Percentiles rank a stretch among this genome's conserved stretches.
phyloP scores from a whole-genome alignment of 768 basidiomycete genomes.

The Rhizopogon rudus region DNA sequence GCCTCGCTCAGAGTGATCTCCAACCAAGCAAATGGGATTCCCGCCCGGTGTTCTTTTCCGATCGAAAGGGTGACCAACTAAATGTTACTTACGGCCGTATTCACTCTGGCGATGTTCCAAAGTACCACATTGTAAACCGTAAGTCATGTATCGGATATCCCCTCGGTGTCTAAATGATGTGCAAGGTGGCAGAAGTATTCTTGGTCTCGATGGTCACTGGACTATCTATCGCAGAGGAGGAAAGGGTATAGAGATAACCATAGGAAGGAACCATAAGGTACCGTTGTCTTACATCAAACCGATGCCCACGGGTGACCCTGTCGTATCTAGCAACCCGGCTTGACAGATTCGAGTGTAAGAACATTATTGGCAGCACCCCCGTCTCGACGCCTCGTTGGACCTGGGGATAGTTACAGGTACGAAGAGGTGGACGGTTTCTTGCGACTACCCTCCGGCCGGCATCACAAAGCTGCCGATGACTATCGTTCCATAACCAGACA shows the following conservation, averaged over 20 bases:
- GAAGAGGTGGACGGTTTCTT: constrained; percentile 67
- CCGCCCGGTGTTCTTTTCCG: constrained; percentile 49
- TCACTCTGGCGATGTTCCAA: constrained; percentile 60
- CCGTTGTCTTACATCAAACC: constrained; percentile 5
- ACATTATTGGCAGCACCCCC: constrained; percentile 50
- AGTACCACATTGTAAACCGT: constrained; percentile 57
- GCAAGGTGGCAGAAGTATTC: constrained; percentile 43
- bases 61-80: constrained; percentile 59
- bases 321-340: constrained; percentile 35
- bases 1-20: constrained; percentile 13
- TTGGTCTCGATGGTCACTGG: constrained; percentile 55
- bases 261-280: constrained; percentile 41
- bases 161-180: constrained; percentile 44
- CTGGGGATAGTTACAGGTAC: constrained; percentile 40
- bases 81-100: constrained; percentile 67
- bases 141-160: constrained; percentile 21
- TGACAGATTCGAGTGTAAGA: constrained; percentile 55
- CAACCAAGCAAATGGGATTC: constrained; percentile 21
- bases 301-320: constrained; percentile 2
- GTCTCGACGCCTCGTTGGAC: constrained; percentile 40
- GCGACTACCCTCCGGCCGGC: constrained; percentile 43
- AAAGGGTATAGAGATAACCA: constrained; percentile 56
- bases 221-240: constrained; percentile 48
- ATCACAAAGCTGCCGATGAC: constrained; percentile 29
- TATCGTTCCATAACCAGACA: constrained; percentile 47